phyloP scores from a whole-genome alignment of 2,329 filamentous ascomycete genomes.

The Clathrospora elynae region DNA sequence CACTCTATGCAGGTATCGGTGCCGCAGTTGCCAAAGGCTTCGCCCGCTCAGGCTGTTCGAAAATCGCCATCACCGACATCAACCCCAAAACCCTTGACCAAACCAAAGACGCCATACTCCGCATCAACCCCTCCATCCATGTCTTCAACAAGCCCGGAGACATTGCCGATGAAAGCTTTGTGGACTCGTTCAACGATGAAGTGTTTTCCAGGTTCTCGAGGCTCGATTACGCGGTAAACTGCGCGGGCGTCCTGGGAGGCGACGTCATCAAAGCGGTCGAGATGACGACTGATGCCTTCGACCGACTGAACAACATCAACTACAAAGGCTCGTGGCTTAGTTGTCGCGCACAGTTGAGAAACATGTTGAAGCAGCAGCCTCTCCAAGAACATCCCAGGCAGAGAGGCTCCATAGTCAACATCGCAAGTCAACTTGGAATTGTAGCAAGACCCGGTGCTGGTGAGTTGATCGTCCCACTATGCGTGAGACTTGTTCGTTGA shows the following conservation, averaged over 20 bases:
- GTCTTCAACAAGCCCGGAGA: constrained; percentile 52
- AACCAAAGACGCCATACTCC: constrained; percentile 29
- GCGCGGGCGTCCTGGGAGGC: constrained; percentile 58
- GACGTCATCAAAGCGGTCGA: constrained; percentile 53
- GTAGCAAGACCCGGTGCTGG: constrained; percentile 35
- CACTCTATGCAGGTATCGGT: constrained; percentile 56
- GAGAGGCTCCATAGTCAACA: constrained; percentile 60
- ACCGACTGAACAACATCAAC: constrained; percentile 61
- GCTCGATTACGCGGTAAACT: constrained; percentile 62
- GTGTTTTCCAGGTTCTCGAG: constrained; percentile 49
- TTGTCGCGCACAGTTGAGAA: constrained; percentile 56
- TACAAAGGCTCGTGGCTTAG: constrained; percentile 64
- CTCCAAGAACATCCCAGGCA: constrained; percentile 44
- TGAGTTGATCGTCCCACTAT: constrained; percentile 5
- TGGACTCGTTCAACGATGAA: constrained; percentile 50
- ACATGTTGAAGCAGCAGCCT: constrained; percentile 59
- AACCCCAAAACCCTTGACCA: constrained; percentile 49
- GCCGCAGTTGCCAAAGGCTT: constrained; percentile 59
- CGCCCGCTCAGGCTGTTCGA: constrained; percentile 56
- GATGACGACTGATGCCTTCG: constrained; percentile 56
- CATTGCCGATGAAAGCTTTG: constrained; percentile 55
- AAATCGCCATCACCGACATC: constrained; percentile 62
- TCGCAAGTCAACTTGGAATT: constrained; percentile 59
- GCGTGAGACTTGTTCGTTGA: background rate
- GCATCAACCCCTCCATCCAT: constrained; percentile 36